Evolutionary conservation across 768 basidiomycete genomes (phyloP).

Genomic region (Psilocybe tampanensis): DNA sequence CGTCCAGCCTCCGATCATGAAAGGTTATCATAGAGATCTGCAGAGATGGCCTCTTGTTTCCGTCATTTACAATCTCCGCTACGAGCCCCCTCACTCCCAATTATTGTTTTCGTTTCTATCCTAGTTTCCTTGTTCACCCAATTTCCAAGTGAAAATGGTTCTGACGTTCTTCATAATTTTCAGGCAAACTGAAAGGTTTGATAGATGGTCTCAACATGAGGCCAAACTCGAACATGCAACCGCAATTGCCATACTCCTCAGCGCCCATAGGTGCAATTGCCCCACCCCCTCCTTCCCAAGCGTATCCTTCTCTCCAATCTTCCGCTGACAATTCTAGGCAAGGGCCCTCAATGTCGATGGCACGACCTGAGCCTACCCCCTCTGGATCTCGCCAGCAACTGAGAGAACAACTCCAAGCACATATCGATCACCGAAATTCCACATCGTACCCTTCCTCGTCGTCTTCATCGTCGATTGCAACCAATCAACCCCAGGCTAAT

Average conservation of each 20-base stretch:
- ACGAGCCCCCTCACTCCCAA: too few relatives aligned
- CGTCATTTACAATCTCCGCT: neutral
- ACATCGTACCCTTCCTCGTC: too few relatives aligned
- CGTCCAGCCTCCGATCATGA: neutral
- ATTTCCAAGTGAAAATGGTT: too few relatives aligned
- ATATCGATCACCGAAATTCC: neutral
- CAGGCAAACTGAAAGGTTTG: conserved; percentile 9
- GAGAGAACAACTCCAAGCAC: conserved; percentile 18
- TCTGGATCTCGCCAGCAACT: conserved; percentile 10
- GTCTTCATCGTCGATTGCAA: too few relatives aligned
- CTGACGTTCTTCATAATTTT: too few relatives aligned
- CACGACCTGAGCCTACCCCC: neutral
- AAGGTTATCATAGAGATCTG: neutral
- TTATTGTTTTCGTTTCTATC: neutral
- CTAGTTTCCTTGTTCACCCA: neutral
- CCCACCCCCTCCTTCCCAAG: neutral
- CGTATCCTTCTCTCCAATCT: neutral
- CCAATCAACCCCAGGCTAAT: too few relatives aligned
- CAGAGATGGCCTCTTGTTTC: conserved; percentile 1
- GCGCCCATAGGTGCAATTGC: neutral
- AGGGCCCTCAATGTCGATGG: neutral
- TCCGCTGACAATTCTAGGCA: neutral
- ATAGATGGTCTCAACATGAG: neutral
- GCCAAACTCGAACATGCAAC: neutral
- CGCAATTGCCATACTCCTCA: neutral